phyloP scores from a whole-genome alignment of 2,329 filamentous ascomycete genomes.

The Alternaria triticina region DNA sequence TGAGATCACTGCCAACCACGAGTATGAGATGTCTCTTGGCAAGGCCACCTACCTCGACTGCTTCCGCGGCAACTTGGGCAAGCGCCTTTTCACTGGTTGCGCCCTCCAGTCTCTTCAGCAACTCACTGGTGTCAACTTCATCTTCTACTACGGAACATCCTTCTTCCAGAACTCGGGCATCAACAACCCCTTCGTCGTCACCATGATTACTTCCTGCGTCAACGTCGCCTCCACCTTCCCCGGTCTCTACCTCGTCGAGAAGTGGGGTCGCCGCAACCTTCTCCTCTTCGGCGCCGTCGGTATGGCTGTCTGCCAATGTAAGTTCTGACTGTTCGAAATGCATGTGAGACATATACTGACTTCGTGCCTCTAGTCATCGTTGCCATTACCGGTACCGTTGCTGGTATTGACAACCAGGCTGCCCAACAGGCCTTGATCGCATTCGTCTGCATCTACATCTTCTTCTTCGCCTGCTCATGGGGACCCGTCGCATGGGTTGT shows the following conservation, averaged over 20 bases:
- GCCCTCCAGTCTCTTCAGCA: slow-evolving; percentile 80
- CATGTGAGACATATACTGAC: not conserved
- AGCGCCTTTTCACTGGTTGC: slow-evolving; percentile 75
- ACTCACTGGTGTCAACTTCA: slow-evolving; percentile 61
- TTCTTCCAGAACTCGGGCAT: slow-evolving; percentile 52
- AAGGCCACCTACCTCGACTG: slow-evolving; percentile 53
- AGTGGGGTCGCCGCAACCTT: slow-evolving; percentile 76
- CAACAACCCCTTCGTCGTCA: slow-evolving; percentile 67
- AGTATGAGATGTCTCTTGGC: slow-evolving; percentile 72
- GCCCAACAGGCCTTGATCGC: slow-evolving; percentile 50
- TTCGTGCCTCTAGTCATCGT: slow-evolving; percentile 46
- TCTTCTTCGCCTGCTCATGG: slow-evolving; percentile 82
- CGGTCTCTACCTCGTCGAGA: slow-evolving; percentile 77
- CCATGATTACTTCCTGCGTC: slow-evolving; percentile 77
- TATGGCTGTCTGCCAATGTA: slow-evolving; percentile 64
- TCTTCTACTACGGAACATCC: slow-evolving; percentile 52
- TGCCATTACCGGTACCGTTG: slow-evolving; percentile 50
- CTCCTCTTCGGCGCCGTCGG: slow-evolving; percentile 76
- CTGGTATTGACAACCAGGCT: slow-evolving; percentile 42
- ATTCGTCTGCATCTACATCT: slow-evolving; percentile 72
- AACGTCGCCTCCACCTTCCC: slow-evolving; percentile 79
- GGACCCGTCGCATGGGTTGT: slow-evolving; percentile 74
- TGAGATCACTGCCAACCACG: slow-evolving; percentile 72
- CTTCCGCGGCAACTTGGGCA: slow-evolving; percentile 56
- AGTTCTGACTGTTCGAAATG: not conserved